Evolutionary conservation across 768 basidiomycete species (phyloP), one percentile per base, ranked within the genome.

Genomic region (Exidia glandulosa): DNA sequence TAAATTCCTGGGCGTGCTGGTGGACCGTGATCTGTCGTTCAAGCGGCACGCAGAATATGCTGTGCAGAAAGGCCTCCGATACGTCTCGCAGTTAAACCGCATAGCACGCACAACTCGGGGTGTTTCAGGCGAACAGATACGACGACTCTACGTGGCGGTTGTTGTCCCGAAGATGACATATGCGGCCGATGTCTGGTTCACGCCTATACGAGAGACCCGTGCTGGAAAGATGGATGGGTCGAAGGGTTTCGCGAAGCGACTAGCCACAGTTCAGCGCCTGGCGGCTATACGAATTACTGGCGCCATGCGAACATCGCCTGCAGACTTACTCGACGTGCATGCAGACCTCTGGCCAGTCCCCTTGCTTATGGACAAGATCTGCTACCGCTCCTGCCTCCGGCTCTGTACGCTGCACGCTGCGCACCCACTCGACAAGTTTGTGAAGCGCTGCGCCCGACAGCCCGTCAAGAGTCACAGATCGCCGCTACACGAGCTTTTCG

Each of bases 401-500:
- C 47, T 69, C n/a, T n/a, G n/a, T n/a, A n/a, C n/a, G n/a, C n/a
- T n/a, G n/a, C n/a, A n/a, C n/a, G n/a, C n/a, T n/a, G n/a, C n/a
- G n/a, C n/a, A n/a, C n/a, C n/a, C n/a, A n/a, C n/a, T n/a, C n/a
- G n/a, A n/a, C n/a, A n/a, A n/a, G n/a, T n/a, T n/a, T n/a, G n/a
- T n/a, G n/a, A n/a, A 58, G 14, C 34, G 2, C 16, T 32, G 32
- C 9, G 56, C 60, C 2, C n/a, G 57, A 6, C 34, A 36, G 32
- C 16, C 31, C 25, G 23, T 60, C 2, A 56, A 62, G 6, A 61
- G 60, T 30, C 45, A 56, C 27, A 57, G 60, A 3, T 47, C 68
- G 2, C 66, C 70, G 0, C 54, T 72, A 2, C 69, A 73, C 41
- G 27, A 63, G 10, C 34, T 71, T 1, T 57, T 68, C 56, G 25